Base-by-base conservation (phyloP, 2,329 filamentous ascomycete genomes). In the Cercospora sp. region DNA sequence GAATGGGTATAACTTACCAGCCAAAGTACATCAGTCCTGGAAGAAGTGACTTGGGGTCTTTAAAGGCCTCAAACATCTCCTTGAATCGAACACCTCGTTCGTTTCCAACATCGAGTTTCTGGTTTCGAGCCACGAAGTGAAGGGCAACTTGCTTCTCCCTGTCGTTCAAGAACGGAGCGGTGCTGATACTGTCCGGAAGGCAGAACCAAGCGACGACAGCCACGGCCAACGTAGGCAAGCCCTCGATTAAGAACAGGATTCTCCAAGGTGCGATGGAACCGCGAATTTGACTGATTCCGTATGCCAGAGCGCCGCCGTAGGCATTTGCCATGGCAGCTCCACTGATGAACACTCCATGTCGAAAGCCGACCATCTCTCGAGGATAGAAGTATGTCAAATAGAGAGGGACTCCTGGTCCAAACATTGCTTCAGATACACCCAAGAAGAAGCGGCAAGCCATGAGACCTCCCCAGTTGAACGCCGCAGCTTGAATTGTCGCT, bases 241-340 rank as follows among this genome's bases (percentile, higher is more conserved):
- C 89, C 78, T 91, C 89, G 5, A 91, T 85, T 5, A 91, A 79
- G 69, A 87, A 87, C 3, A 87, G 72, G 2, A 86, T 80, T 40
- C 88, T 84, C 91, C 90, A 93, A 66, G 84, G 86, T 2, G 86
- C 84, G 53, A 91, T 78, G 16, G 81, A 76, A 2, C 83, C 81
- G 72, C 85, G 82, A 12, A 88, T 87, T 30, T 86, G 85, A 8
- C 88, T 88, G 75, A 91, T 90, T 4, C 85, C 87, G 67, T 88
- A 90, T 1, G 88, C 88, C 8, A 85, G 76, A 3, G 87, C 88
- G 2, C 89, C 89, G 0, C 92, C 91, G 76, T 96, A 94, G 1
- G 89, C 90, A 51, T 92, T 95, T 1, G 93, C 92, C 3, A 97
- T 84, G 1, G 89, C 89, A 0, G 89, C 88, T 3, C 81, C 81